Conservation (phyloP, 805 yeast species). For the Cyberlindnera mycetangii region DNA sequence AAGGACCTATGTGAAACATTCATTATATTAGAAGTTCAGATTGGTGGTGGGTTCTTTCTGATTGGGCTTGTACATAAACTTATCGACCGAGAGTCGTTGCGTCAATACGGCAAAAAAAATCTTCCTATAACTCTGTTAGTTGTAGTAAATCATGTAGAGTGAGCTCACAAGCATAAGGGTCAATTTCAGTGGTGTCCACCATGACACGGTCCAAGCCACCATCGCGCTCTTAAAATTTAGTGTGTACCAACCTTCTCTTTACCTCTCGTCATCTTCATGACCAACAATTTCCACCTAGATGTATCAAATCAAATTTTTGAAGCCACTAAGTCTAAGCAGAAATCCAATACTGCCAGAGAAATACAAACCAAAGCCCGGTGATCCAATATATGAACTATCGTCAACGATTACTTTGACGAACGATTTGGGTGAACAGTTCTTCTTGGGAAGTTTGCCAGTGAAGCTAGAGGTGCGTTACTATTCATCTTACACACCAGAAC, state of each 20-base stretch:
- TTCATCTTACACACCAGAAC: neutral
- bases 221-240: constrained; percentile 1
- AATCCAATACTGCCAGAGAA: constrained; percentile 5
- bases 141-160: too few species aligned
- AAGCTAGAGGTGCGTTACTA: constrained; percentile 13
- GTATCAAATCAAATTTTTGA: constrained; percentile 36
- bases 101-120: neutral
- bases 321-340: constrained; percentile 27
- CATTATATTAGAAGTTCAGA: too few species aligned
- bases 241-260: neutral
- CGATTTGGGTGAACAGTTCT: constrained; percentile 40
- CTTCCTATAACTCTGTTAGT: too few species aligned
- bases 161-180: too few species aligned
- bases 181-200: too few species aligned
- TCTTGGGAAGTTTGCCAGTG: constrained; percentile 30
- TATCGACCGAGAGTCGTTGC: neutral
- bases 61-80: constrained; percentile 3
- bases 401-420: constrained; percentile 32
- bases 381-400: constrained; percentile 18
- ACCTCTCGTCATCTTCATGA: neutral
- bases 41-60: neutral
- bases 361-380: constrained; percentile 8
- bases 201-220: neutral
- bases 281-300: constrained; percentile 14
- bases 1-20: too few species aligned